Percentiles rank a stretch among this genome's conserved stretches.
Evolutionary conservation across 2,329 filamentous ascomycete genomes (phyloP).

Genomic region (Talaromyces sp.): DNA sequence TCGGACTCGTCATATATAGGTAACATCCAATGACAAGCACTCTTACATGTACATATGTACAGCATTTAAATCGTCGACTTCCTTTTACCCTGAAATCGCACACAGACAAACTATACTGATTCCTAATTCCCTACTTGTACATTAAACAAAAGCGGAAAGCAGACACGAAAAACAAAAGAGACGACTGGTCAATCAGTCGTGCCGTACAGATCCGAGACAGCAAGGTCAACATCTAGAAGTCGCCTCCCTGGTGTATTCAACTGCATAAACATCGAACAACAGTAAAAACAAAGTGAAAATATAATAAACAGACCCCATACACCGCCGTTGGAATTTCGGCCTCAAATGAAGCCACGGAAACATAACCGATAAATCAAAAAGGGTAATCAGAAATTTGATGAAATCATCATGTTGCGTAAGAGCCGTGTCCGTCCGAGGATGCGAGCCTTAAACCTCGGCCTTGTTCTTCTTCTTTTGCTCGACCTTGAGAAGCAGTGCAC

Average conservation of each 20-base stretch:
- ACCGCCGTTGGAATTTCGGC: background rate
- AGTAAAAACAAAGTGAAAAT: background rate
- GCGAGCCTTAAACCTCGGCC: slow-evolving; percentile 18
- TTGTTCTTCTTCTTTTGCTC: slow-evolving; percentile 94
- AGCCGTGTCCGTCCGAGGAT: background rate
- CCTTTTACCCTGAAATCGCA: background rate
- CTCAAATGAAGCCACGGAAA: background rate
- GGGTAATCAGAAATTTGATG: background rate
- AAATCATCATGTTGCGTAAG: background rate
- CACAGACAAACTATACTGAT: background rate
- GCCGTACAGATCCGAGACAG: background rate
- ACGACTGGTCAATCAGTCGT: background rate
- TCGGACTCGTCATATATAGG: too few relatives aligned
- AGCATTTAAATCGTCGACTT: background rate
- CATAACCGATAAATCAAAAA: background rate
- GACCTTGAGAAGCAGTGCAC: slow-evolving; percentile 88
- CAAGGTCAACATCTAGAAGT: background rate
- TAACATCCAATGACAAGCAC: too few relatives aligned
- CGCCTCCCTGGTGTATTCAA: background rate
- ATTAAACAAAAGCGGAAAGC: background rate
- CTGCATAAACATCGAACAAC: background rate
- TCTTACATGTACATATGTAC: background rate
- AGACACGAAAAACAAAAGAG: background rate
- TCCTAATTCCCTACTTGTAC: background rate
- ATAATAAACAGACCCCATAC: background rate